phyloP scores from a whole-genome alignment of 1,139 yeast genomes.

The Debaryomyces sp. region DNA sequence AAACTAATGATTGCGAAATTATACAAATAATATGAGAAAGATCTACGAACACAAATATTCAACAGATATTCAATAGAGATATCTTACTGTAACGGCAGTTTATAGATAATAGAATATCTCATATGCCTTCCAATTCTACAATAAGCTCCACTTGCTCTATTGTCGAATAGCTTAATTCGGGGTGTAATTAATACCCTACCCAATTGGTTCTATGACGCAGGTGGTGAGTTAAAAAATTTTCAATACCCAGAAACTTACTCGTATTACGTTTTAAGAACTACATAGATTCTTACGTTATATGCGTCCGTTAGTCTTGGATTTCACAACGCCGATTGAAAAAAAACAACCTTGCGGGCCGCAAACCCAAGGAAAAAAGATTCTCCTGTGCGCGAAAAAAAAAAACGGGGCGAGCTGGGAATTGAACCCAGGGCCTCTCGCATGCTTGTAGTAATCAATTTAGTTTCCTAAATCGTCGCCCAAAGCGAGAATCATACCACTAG shows the following conservation, averaged over 20 bases:
- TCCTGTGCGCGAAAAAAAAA: conserved; percentile 7
- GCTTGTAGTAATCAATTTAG: conserved; percentile 15
- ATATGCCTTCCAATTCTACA: too few relatives aligned
- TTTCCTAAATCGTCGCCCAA: conserved; percentile 17
- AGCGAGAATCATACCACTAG: conserved; percentile 26
- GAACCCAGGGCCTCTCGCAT: conserved; percentile 26
- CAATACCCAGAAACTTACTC: neutral
- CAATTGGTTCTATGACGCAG: too few relatives aligned
- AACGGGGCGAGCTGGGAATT: conserved; percentile 24
- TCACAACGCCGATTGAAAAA: neutral
- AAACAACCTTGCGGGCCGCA: neutral
- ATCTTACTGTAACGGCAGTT: too few relatives aligned
- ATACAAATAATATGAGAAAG: neutral
- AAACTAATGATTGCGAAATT: neutral
- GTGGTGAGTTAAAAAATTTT: neutral
- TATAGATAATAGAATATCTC: too few relatives aligned
- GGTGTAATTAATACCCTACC: too few relatives aligned
- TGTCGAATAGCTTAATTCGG: too few relatives aligned
- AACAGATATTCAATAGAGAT: too few relatives aligned
- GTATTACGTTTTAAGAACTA: neutral
- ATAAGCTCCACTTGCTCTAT: too few relatives aligned
- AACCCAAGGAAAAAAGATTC: neutral
- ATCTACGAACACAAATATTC: too few relatives aligned
- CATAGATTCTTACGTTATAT: neutral
- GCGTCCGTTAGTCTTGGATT: neutral